Evolutionary conservation across 352 stramenopile species (phyloP).

Genomic region (Phytophthora pisi): DNA sequence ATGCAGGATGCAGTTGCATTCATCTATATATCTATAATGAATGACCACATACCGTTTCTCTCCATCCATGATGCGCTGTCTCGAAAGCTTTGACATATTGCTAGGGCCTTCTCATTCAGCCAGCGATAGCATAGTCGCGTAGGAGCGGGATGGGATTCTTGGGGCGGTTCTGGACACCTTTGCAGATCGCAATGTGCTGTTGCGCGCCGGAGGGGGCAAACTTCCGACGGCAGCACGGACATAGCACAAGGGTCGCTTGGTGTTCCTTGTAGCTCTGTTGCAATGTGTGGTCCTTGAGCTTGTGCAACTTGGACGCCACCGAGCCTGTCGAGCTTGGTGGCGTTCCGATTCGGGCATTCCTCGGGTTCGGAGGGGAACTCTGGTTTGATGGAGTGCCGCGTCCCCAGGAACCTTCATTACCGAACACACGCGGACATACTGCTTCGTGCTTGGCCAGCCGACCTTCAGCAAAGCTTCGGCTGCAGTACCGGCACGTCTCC

Average conservation of each 20-base stretch:
- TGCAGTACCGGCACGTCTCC: conserved; percentile 82
- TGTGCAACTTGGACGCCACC: conserved; percentile 28
- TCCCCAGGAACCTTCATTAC: conserved; percentile 76
- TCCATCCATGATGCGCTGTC: conserved; percentile 4
- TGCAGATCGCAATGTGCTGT: conserved; percentile 88
- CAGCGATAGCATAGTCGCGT: conserved; percentile 69
- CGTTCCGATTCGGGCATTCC: conserved; percentile 17
- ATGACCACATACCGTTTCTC: conserved; percentile 24
- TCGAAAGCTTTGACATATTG: background rate
- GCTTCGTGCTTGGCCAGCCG: conserved; percentile 82
- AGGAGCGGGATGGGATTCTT: conserved; percentile 75
- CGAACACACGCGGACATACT: conserved; percentile 82
- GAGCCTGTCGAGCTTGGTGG: conserved; percentile 21
- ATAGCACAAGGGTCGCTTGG: conserved; percentile 80
- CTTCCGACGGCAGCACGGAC: conserved; percentile 78
- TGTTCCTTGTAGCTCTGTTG: conserved; percentile 78
- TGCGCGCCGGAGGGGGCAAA: conserved; percentile 84
- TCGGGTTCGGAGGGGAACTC: conserved; percentile 11
- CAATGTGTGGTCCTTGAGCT: conserved; percentile 64
- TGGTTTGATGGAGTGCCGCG: conserved; percentile 41
- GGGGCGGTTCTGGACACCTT: conserved; percentile 79
- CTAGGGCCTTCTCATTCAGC: conserved; percentile 32
- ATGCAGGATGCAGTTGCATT: conserved; percentile 24
- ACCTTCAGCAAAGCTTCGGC: conserved; percentile 80
- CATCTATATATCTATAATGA: conserved; percentile 26